A percentile compares a stretch with the other conserved stretches of the same genome.
Conservation (phyloP, 345 rosid genomes). For the Hirschfeldia incana region DNA sequence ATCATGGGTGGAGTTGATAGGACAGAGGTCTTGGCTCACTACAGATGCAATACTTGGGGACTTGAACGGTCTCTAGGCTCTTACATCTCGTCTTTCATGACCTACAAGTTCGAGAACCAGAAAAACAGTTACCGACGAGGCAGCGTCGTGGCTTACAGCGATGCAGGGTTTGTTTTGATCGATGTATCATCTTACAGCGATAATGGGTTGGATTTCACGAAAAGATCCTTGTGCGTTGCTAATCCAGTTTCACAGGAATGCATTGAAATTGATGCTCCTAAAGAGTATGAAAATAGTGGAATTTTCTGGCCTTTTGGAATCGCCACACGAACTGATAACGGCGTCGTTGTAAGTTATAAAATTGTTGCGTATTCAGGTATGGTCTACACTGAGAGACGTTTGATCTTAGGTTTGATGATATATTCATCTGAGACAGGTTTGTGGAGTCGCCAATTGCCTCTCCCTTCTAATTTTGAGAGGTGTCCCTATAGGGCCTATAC, state of each 20-base stretch:
- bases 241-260: not conserved
- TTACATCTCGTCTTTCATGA: not conserved
- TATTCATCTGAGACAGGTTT: not conserved
- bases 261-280: not conserved
- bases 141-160: not conserved
- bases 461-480: not conserved
- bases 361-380: not conserved
- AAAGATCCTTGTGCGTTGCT: not conserved
- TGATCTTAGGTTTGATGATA: not conserved
- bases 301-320: not conserved
- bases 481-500: not conserved
- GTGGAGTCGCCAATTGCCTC: not conserved
- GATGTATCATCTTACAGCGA: not conserved
- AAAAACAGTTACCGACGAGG: not conserved
- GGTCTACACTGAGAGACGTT: not conserved
- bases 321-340: not conserved
- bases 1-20: not conserved
- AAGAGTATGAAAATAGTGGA: not conserved
- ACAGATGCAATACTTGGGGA: conserved; percentile 5
- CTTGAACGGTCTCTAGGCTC: not conserved
- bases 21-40: not conserved
- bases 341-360: not conserved
- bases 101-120: not conserved
- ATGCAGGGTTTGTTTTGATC: not conserved
- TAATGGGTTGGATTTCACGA: not conserved